phyloP scores from a whole-genome alignment of 73 alveolate species.

The Symbiodinium natans region DNA sequence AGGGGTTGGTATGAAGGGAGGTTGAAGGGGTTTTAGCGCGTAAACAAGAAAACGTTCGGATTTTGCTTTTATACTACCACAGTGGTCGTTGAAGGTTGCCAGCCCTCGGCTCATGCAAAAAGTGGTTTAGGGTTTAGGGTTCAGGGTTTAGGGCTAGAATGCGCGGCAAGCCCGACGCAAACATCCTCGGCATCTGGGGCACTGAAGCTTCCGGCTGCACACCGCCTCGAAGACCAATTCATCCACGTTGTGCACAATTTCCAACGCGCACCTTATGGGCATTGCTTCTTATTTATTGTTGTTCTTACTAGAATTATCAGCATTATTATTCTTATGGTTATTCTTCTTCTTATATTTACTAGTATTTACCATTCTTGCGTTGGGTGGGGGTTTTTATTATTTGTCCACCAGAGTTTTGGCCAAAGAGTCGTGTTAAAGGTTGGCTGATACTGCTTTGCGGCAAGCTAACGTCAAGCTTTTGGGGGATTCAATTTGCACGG shows the following conservation, averaged over 20 bases:
- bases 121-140: not conserved
- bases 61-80: too few species aligned
- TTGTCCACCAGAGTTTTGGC: not conserved
- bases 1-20: too few species aligned
- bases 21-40: too few species aligned
- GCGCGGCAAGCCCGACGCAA: not conserved
- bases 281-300: not conserved
- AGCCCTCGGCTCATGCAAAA: not conserved
- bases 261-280: not conserved
- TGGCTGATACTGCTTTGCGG: too few species aligned
- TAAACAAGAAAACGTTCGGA: too few species aligned
- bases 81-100: too few species aligned
- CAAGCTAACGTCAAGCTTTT: too few species aligned
- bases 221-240: not conserved
- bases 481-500: too few species aligned
- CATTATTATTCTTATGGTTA: too few species aligned
- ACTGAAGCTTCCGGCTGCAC: not conserved
- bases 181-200: not conserved
- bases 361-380: not conserved
- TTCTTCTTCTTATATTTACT: too few species aligned
- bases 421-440: not conserved
- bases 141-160: not conserved
- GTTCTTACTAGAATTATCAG: too few species aligned
- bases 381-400: not conserved
- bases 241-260: not conserved